Percentiles rank a stretch among this genome's conserved stretches.
These are phyloP conservation scores for Akanthomyces dipterigenus DNA, from an alignment of 2,329 filamentous ascomycete genomes.

Conservation along the genomic window DNA sequence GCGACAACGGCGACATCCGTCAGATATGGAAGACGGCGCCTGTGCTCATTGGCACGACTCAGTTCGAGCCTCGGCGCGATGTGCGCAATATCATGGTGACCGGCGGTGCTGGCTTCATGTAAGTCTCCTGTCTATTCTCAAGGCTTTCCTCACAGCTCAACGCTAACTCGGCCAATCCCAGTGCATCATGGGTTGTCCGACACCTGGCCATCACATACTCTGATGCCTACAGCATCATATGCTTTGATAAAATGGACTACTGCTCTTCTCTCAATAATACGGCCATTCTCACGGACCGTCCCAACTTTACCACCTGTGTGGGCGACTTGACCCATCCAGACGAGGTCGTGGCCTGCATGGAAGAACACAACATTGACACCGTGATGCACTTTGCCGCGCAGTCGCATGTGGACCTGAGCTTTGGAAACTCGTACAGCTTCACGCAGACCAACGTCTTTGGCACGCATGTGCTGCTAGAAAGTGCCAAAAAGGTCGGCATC, in stretches of 20 bases:
- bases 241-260: constrained; percentile 80
- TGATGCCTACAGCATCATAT: constrained; percentile 68
- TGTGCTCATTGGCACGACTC: constrained; percentile 60
- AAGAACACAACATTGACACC: constrained; percentile 67
- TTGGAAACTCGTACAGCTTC: constrained; percentile 76
- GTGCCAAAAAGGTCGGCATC: constrained; percentile 64
- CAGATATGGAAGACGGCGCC: constrained; percentile 62
- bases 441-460: constrained; percentile 77
- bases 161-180: constrained; percentile 27
- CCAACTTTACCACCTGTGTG: constrained; percentile 74
- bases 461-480: constrained; percentile 76
- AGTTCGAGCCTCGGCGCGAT: constrained; percentile 60
- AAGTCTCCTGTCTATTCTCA: constrained; percentile 27
- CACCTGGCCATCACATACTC: constrained; percentile 71
- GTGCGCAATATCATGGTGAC: constrained; percentile 79
- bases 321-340: constrained; percentile 68
- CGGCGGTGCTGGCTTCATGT: constrained; percentile 82
- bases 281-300: constrained; percentile 55
- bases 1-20: constrained; percentile 33
- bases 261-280: constrained; percentile 78
- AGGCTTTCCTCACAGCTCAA: not conserved
- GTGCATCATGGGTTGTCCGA: constrained; percentile 76
- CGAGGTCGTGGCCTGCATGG: constrained; percentile 64
- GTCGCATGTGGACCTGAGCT: constrained; percentile 76
- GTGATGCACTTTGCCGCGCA: constrained; percentile 83